A percentile compares a stretch with the other conserved stretches of the same genome.
Evolutionary conservation across 805 yeast genomes (phyloP).

Genomic region (Candida maris): DNA sequence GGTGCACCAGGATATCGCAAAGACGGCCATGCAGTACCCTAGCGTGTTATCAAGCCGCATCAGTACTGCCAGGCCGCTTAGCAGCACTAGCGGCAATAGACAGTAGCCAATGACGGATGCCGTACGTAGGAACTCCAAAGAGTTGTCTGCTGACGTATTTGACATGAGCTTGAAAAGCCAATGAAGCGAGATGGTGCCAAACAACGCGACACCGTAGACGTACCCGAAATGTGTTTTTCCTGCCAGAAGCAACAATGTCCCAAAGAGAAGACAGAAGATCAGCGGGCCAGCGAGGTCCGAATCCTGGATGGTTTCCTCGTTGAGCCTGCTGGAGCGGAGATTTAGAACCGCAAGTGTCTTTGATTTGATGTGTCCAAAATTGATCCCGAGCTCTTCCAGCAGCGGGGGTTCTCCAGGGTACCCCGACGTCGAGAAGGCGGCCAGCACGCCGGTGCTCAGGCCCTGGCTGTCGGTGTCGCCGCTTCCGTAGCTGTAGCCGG

Average conservation of each 20-base stretch:
- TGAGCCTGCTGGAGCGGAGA: constrained; percentile 56
- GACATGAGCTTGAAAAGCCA: constrained; percentile 86
- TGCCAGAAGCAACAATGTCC: constrained; percentile 72
- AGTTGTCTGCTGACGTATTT: constrained; percentile 36
- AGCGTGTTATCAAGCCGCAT: constrained; percentile 63
- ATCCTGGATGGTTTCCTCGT: constrained; percentile 78
- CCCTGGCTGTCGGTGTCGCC: constrained; percentile 34
- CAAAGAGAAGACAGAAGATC: constrained; percentile 82
- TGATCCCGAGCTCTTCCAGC: constrained; percentile 89
- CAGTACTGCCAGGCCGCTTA: constrained; percentile 68
- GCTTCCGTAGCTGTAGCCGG: constrained; percentile 16
- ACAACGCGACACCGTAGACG: constrained; percentile 90
- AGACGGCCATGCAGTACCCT: constrained; percentile 66
- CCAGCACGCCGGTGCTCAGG: constrained; percentile 72
- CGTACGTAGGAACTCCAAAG: constrained; percentile 61
- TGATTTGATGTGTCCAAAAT: constrained; percentile 78
- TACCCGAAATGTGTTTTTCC: constrained; percentile 97
- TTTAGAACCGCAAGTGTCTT: constrained; percentile 86
- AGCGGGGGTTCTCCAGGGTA: constrained; percentile 94
- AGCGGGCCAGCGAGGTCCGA: constrained; percentile 95
- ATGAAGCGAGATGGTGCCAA: constrained; percentile 85
- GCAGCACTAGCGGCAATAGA: constrained; percentile 78
- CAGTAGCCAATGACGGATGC: constrained; percentile 95
- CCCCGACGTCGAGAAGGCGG: constrained; percentile 91
- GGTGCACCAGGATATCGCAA: constrained; percentile 86